Evolutionary conservation across 106 monocot genomes (phyloP), one percentile per base, ranked within the genome.

Genomic region (Gastrodia elata): DNA sequence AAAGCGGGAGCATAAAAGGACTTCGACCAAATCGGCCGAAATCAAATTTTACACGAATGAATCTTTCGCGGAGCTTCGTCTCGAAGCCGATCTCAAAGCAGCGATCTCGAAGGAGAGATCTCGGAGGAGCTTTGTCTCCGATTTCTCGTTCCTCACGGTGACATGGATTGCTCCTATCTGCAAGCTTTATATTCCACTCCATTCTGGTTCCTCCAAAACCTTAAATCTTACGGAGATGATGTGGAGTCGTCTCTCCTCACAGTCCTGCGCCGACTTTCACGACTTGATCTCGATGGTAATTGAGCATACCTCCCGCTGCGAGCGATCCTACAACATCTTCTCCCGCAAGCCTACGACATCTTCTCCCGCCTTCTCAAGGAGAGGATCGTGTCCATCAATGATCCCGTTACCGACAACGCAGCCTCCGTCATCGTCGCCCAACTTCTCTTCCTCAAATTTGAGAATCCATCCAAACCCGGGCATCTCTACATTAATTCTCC

Each of bases 261-360:
- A 68, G 1, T 39, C 14, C 39, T 2, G 18, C 43, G 3, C 71
- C 25, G 78, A 82, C 7, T 57, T 68, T 32, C 86, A 86, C 68
- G 84, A 84, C 61, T 87, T 96, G 38, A 83, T 95, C 8, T 92
- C 92, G 5, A 92, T 96, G 95, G 95, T 96, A 26, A 92, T 96
- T 74, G 95, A 96, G 85, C 95, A 96, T 73, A 92, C 95, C 56
- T 92, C 91, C 68, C 85, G 95, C 43, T 89, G 92, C 20, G 92
- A 96, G 73, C 89, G 95, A n/a, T n/a, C n/a, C n/a, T n/a, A n/a
- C n/a, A n/a, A n/a, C n/a, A n/a, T n/a, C n/a, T n/a, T n/a, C n/a
- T n/a, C n/a, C n/a, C n/a, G n/a, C n/a, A n/a, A 34, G 91, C 95
- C n/a, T 96, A 96, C 76, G 92, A 96, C 80, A 96, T 92, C 80